Evolutionary conservation across 108 stramenopile species (phyloP), one percentile per base, ranked within the genome.

Genomic region (Fragilaria crotonensis): DNA sequence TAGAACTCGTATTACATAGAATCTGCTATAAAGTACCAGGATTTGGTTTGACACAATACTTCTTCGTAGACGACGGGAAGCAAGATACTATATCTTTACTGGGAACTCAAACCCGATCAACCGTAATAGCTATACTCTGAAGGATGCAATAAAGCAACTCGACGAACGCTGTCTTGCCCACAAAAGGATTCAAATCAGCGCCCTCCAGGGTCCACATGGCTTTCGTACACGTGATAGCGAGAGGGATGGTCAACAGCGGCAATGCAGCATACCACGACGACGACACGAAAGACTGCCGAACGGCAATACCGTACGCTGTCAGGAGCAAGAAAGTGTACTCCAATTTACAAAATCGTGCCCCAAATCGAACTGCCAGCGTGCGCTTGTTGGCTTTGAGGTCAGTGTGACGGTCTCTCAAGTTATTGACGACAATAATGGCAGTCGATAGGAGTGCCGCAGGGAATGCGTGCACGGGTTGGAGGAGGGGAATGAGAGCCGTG

Each of bases 401-500:
- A 14, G 87, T 86, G 30, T 84, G 72, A 19, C 93, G 75, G 74
- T 94, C 93, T 30, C 93, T 78, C 22, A 94, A 60, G 68, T 94
- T 94, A 70, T 94, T 94, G 28, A 94, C 93, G 20, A 89, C 84
- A 51, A 94, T 84, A 45, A 94, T 94, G 36, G 78, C 87, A 36
- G 86, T 88, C 19, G 78, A 83, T 31, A 94, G 59, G 25, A 60
- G 72, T 25, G 83, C 87, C 5, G 90, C 75, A 20, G 54, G 54
- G n/a, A 56, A 3, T 41, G 36, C 36, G 14, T 14, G 14, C 14
- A 41, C 7, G 14, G 36, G 36, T 14, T 41, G 36, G 7, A 41
- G 36, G 11, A 11, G 7, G 36, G 36, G 36, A 14, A 41, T 11
- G 7, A 41, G 14, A 41, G 36, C 14, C 36, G 14, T 41, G 36